Percentiles rank a stretch among this genome's conserved stretches.
These are phyloP conservation scores for Austroboletus eburneus DNA, from an alignment of 768 basidiomycete genomes.

Conservation along the genomic window DNA sequence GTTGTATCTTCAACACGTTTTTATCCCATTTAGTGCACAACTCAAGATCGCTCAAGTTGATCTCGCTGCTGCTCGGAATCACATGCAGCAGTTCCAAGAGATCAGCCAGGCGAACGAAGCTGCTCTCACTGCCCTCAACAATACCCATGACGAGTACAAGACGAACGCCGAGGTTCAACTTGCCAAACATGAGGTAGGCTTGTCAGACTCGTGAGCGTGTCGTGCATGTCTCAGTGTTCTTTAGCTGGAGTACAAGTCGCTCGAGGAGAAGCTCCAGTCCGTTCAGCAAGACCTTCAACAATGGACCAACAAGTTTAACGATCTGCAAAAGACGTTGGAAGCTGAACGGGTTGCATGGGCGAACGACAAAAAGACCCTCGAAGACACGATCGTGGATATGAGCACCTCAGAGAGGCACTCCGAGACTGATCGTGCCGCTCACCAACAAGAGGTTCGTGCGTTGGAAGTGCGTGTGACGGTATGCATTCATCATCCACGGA, in stretches of 20 bases:
- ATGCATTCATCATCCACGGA: slow-evolving; percentile 6
- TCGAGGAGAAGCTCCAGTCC: slow-evolving; percentile 57
- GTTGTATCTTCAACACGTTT: background rate
- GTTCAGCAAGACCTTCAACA: slow-evolving; percentile 53
- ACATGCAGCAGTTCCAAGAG: slow-evolving; percentile 81
- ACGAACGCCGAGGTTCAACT: slow-evolving; percentile 66
- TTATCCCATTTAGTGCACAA: slow-evolving; percentile 45
- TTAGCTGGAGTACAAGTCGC: slow-evolving; percentile 60
- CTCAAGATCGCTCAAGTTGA: slow-evolving; percentile 79
- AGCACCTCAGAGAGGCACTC: slow-evolving; percentile 67
- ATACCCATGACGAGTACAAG: slow-evolving; percentile 80
- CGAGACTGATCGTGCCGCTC: slow-evolving; percentile 57
- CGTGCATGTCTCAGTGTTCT: background rate
- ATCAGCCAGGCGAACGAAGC: slow-evolving; percentile 81
- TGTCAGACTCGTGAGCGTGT: background rate
- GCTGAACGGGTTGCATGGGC: slow-evolving; percentile 65
- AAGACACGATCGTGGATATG: slow-evolving; percentile 79
- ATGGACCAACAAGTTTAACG: slow-evolving; percentile 45
- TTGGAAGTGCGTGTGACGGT: slow-evolving; percentile 72
- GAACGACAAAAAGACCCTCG: slow-evolving; percentile 76
- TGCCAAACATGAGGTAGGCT: slow-evolving; percentile 58
- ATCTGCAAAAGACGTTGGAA: slow-evolving; percentile 64
- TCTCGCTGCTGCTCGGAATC: slow-evolving; percentile 60
- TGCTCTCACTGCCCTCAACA: slow-evolving; percentile 64
- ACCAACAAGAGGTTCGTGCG: slow-evolving; percentile 61